A percentile compares a stretch with the other conserved stretches of the same genome.
Evolutionary conservation across 371 early-diverging fungal genomes (phyloP).

Genomic region (Mortierella sp.): DNA sequence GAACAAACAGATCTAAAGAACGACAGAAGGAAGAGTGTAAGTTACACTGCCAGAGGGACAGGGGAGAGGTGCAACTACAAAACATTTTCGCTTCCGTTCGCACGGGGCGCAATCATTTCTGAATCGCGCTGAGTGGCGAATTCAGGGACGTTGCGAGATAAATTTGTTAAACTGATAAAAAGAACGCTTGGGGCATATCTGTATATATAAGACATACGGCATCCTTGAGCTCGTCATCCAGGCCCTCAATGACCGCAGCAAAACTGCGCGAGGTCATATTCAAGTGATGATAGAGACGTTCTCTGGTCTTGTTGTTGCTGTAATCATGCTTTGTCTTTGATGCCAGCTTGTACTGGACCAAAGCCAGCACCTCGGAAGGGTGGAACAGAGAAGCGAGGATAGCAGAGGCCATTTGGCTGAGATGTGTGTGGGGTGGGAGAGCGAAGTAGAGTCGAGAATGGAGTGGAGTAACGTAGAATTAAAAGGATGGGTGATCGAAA

Average conservation of each 20-base stretch:
- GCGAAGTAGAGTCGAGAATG: background rate
- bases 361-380: slow-evolving; percentile 88
- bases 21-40: background rate
- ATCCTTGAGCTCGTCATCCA: slow-evolving; percentile 89
- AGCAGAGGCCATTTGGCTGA: slow-evolving; percentile 42
- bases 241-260: slow-evolving; percentile 93
- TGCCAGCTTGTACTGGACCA: slow-evolving; percentile 81
- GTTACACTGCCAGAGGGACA: slow-evolving; percentile 3
- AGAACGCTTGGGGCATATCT: no score
- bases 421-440: background rate
- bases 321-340: slow-evolving; percentile 64
- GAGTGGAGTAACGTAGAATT: background rate
- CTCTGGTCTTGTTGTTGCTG: slow-evolving; percentile 67
- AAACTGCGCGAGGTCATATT: slow-evolving; percentile 96
- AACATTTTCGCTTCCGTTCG: background rate
- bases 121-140: no score
- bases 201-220: no score
- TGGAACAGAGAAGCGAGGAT: slow-evolving; percentile 77
- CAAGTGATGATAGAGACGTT: slow-evolving; percentile 89
- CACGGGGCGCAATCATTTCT: background rate
- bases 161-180: no score
- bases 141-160: no score
- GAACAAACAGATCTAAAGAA: slow-evolving; percentile 82
- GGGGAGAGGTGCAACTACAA: no score
- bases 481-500: slow-evolving; percentile 2